These are phyloP conservation scores for Raphanus sativus DNA, from an alignment of 345 rosid species.

Conservation along the genomic window DNA sequence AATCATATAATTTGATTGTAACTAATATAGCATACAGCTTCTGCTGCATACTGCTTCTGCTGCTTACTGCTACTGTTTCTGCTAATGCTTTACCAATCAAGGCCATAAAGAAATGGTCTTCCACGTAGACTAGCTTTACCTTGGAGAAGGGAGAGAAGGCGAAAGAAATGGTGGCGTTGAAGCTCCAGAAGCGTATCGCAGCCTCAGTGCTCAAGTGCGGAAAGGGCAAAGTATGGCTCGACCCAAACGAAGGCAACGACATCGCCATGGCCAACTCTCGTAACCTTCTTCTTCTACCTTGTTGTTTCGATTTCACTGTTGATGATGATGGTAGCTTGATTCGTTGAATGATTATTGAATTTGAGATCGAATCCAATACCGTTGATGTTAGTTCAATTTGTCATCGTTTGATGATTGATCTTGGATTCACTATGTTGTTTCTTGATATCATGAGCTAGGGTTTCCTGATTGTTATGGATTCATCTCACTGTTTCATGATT, in stretches of 20 bases:
- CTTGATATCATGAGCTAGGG: neutral
- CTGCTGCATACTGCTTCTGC: too few relatives aligned
- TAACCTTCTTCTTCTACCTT: constrained; percentile 28
- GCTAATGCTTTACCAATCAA: too few relatives aligned
- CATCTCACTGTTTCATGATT: neutral
- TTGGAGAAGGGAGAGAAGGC: constrained; percentile 17
- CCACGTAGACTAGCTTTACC: too few relatives aligned
- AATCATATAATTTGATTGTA: too few relatives aligned
- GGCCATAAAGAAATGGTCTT: neutral
- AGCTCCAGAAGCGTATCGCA: constrained; percentile 15
- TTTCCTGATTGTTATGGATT: neutral
- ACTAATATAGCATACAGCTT: too few relatives aligned
- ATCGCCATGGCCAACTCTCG: constrained; percentile 95
- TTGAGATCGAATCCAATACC: neutral
- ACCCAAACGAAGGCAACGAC: constrained; percentile 64
- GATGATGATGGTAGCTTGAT: neutral
- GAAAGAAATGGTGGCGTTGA: constrained; percentile 67
- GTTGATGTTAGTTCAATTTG: too few relatives aligned
- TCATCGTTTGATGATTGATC: neutral
- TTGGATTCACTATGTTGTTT: neutral
- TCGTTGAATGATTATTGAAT: neutral
- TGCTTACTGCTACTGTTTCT: too few relatives aligned
- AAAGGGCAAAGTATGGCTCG: neutral
- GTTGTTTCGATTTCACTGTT: neutral
- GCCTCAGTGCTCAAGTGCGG: neutral